These are phyloP conservation scores for Hura crepitans DNA, from an alignment of 441 rosid genomes.

Conservation along the genomic window DNA sequence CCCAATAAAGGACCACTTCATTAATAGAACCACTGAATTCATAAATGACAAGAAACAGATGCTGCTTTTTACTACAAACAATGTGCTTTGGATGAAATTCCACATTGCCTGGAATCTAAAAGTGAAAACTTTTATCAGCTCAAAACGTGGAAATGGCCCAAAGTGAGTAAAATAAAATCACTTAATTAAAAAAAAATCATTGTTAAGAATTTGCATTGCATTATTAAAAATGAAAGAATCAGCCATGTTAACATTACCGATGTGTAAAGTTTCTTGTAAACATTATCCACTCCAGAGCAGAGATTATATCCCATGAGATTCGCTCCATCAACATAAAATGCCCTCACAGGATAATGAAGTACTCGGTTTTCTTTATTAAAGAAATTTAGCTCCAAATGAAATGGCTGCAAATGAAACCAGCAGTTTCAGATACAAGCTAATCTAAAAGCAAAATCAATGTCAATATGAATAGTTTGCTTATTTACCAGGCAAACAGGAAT, in stretches of 20 bases:
- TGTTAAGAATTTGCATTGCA: too few relatives aligned
- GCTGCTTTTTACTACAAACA: slow-evolving; percentile 70
- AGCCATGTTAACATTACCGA: slow-evolving; percentile 47
- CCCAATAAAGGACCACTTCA: slow-evolving; percentile 94
- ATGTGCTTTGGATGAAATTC: slow-evolving; percentile 73
- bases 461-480: slow-evolving; percentile 21
- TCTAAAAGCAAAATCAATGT: slow-evolving; percentile 21
- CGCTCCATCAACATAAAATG: slow-evolving; percentile 80
- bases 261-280: slow-evolving; percentile 87
- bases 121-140: slow-evolving; percentile 22
- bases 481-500: slow-evolving; percentile 87
- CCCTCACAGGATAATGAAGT: slow-evolving; percentile 95
- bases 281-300: slow-evolving; percentile 71
- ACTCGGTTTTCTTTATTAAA: slow-evolving; percentile 89
- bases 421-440: slow-evolving; percentile 29
- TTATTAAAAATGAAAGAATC: slow-evolving; percentile 18
- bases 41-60: slow-evolving; percentile 77
- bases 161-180: background rate
- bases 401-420: slow-evolving; percentile 62
- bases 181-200: background rate
- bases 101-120: slow-evolving; percentile 84
- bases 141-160: slow-evolving; percentile 5
- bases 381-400: slow-evolving; percentile 97
- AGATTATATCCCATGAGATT: slow-evolving; percentile 91
- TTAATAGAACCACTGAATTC: slow-evolving; percentile 81